Evolutionary conservation across 176 grass and related monocot species (phyloP).

Genomic region (Triticum urartu): DNA sequence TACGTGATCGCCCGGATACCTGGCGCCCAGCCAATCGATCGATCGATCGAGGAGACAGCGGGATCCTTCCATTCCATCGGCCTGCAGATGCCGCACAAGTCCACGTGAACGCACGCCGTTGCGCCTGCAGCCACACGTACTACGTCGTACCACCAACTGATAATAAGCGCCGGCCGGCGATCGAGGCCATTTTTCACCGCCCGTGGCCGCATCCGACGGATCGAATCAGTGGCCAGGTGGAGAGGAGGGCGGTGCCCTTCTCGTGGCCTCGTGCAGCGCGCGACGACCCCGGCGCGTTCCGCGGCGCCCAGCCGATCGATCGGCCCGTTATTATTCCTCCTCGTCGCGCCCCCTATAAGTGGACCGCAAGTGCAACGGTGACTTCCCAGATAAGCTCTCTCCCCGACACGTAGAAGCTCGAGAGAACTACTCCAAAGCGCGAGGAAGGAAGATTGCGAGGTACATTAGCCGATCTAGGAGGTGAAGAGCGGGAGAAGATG

Average conservation of each 20-base stretch:
- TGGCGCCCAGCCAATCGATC: background rate
- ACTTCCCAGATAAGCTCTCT: background rate
- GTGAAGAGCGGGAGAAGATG: background rate
- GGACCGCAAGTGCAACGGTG: background rate
- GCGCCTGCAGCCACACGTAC: background rate
- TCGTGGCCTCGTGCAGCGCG: background rate
- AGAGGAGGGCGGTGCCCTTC: background rate
- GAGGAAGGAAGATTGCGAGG: background rate
- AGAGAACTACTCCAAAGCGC: background rate
- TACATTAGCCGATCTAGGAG: background rate
- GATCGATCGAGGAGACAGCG: background rate
- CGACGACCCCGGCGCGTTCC: background rate
- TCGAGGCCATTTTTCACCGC: background rate
- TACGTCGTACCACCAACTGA: background rate
- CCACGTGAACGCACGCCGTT: background rate
- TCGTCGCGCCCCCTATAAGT: slow-evolving; percentile 19
- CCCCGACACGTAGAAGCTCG: background rate
- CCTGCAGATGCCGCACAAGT: background rate
- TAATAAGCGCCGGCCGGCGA: background rate
- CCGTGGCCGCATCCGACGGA: background rate
- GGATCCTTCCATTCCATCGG: slow-evolving; percentile 9
- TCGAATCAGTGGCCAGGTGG: background rate
- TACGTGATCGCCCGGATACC: background rate
- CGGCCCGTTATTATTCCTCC: background rate
- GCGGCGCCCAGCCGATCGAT: background rate